A percentile compares a stretch with the other conserved stretches of the same genome.
Evolutionary conservation across 1,284 basidiomycete genomes (phyloP).

Genomic region (Schizophyllum amplum): DNA sequence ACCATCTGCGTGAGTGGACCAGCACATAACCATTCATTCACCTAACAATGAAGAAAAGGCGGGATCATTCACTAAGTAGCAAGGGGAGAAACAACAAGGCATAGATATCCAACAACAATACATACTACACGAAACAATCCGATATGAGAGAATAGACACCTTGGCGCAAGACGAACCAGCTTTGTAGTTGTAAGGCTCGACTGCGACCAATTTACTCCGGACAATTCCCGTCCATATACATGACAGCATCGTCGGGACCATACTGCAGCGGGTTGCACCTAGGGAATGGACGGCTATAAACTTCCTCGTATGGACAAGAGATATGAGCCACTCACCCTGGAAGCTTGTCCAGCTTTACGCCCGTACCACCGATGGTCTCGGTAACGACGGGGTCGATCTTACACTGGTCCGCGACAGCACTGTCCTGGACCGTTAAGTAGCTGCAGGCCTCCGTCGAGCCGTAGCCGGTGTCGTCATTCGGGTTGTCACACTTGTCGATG

Average conservation of each 20-base stretch:
- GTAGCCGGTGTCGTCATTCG: slow-evolving; percentile 26
- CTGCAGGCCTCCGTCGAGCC: slow-evolving; percentile 33
- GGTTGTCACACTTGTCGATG: slow-evolving; percentile 40
- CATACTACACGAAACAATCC: no score
- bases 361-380: slow-evolving; percentile 9
- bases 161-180: no score
- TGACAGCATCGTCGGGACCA: slow-evolving; percentile 24
- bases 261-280: slow-evolving; percentile 31
- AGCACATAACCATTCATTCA: no score
- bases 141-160: no score
- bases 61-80: no score
- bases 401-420: slow-evolving; percentile 22
- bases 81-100: no score
- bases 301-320: slow-evolving; percentile 9
- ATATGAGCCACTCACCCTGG: background rate
- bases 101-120: no score
- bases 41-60: no score
- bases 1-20: no score
- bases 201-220: background rate
- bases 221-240: background rate
- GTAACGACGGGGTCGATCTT: slow-evolving; percentile 26
- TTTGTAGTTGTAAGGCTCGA: no score
- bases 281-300: slow-evolving; percentile 21
- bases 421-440: slow-evolving; percentile 24
- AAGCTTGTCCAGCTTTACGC: background rate